Percentiles rank a stretch among this genome's conserved stretches.
Evolutionary conservation across 768 basidiomycete genomes (phyloP).

Genomic region (Mycena chlorophos): DNA sequence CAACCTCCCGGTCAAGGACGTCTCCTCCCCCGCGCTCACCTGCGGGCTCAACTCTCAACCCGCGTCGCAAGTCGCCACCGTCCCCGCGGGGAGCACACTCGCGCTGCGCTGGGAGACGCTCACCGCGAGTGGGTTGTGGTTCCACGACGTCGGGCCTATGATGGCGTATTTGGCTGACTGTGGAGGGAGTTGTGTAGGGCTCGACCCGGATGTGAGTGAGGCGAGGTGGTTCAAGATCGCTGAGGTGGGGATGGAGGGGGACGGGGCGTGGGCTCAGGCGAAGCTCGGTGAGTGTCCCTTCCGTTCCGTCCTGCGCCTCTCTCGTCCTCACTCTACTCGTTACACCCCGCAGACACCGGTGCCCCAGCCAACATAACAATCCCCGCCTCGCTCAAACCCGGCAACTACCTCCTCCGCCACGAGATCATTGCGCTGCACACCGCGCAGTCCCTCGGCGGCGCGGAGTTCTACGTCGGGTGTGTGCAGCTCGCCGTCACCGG

Average conservation of each 20-base stretch:
- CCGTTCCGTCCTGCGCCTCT: background rate
- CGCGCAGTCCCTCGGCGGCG: slow-evolving; percentile 44
- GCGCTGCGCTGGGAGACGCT: slow-evolving; percentile 42
- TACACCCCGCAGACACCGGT: slow-evolving; percentile 28
- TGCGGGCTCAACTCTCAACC: slow-evolving; percentile 48
- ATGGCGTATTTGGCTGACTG: slow-evolving; percentile 45
- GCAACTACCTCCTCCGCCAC: slow-evolving; percentile 54
- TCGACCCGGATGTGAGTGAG: slow-evolving; percentile 41
- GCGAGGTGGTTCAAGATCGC: slow-evolving; percentile 59
- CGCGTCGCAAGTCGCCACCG: slow-evolving; percentile 47
- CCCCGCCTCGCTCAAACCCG: slow-evolving; percentile 38
- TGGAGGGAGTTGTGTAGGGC: slow-evolving; percentile 45
- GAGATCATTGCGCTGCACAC: slow-evolving; percentile 30
- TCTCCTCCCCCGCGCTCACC: slow-evolving; percentile 41
- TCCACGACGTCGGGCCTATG: slow-evolving; percentile 33
- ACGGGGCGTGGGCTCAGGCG: slow-evolving; percentile 40
- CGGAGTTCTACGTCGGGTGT: slow-evolving; percentile 40
- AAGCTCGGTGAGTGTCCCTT: slow-evolving; percentile 35
- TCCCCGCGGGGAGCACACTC: slow-evolving; percentile 46
- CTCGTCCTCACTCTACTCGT: background rate
- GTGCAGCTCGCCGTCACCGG: slow-evolving; percentile 34
- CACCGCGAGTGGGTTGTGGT: slow-evolving; percentile 21
- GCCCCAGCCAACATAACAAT: slow-evolving; percentile 32
- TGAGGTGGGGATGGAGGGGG: slow-evolving; percentile 35
- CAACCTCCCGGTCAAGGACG: slow-evolving; percentile 37